These are phyloP conservation scores for Penicillium lagena DNA, from an alignment of 495 filamentous ascomycete genomes.

Conservation along the genomic window DNA sequence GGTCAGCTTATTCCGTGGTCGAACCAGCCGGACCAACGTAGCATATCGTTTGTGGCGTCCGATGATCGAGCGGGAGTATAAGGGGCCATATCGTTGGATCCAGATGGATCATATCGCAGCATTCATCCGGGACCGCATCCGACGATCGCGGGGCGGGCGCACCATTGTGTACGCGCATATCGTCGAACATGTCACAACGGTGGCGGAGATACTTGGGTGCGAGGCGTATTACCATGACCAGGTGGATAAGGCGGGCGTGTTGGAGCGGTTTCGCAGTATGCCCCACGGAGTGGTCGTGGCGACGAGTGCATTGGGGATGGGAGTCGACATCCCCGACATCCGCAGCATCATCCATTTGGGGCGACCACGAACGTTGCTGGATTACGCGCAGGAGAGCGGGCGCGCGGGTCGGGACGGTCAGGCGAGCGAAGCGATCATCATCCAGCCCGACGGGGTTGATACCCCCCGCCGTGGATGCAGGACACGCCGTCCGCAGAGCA, in stretches of 20 bases:
- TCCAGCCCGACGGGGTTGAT: too few relatives aligned
- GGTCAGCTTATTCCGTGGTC: neutral
- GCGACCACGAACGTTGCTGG: conserved; percentile 1
- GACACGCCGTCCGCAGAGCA: too few relatives aligned
- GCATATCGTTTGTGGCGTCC: neutral
- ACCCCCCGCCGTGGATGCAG: too few relatives aligned
- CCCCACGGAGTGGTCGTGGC: conserved; percentile 4
- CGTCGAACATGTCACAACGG: neutral
- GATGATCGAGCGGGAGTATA: neutral
- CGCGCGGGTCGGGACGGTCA: conserved; percentile 10
- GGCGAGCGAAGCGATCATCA: too few relatives aligned
- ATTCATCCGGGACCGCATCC: neutral
- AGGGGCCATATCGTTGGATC: neutral
- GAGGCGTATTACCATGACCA: conserved; percentile 2
- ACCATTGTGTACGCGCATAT: conserved; percentile 5
- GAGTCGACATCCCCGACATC: conserved; percentile 15
- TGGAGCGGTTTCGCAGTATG: conserved; percentile 5
- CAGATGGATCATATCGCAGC: neutral
- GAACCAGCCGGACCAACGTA: neutral
- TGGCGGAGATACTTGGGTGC: neutral
- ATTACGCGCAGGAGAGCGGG: conserved; percentile 20
- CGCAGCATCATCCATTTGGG: conserved; percentile 12
- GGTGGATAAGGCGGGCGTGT: neutral
- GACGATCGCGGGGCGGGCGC: neutral
- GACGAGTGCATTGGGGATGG: conserved; percentile 17